Evolutionary conservation across 306 rosid species (phyloP).

Genomic region (Amphicarpaea edgeworthii): DNA sequence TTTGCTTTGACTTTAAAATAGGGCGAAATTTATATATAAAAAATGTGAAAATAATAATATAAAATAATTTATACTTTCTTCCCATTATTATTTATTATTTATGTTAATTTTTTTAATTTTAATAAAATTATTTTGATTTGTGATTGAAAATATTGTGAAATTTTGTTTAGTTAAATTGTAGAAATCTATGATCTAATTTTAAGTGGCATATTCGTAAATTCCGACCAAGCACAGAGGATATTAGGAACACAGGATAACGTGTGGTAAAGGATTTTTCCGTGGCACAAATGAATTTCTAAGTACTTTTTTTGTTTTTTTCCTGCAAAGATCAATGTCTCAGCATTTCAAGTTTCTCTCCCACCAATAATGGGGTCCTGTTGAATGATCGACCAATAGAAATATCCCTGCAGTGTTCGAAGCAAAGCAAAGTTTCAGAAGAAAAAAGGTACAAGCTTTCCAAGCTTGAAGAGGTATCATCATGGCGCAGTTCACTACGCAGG

Average conservation of each 20-base stretch:
- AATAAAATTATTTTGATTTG: no score
- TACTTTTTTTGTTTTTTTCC: conserved; percentile 26
- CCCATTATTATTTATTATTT: no score
- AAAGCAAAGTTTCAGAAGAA: conserved; percentile 19
- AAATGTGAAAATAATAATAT: no score
- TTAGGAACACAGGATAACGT: conserved; percentile 37
- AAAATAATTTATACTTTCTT: no score
- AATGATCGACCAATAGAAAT: conserved; percentile 41
- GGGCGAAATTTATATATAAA: not conserved
- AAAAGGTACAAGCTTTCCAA: conserved; percentile 41
- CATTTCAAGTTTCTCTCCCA: conserved; percentile 35
- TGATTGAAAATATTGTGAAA: not conserved
- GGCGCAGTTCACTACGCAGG: conserved; percentile 78
- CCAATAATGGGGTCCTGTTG: conserved; percentile 36
- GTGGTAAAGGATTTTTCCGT: conserved; percentile 66
- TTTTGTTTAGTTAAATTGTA: not conserved
- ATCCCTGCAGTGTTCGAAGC: conserved; percentile 13
- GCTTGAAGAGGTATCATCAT: conserved; percentile 36
- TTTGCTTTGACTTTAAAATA: no score
- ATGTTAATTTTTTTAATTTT: no score
- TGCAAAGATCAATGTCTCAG: conserved; percentile 34
- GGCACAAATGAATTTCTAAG: conserved; percentile 31
- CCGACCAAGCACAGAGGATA: conserved; percentile 6
- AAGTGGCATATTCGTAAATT: conserved; percentile 43
- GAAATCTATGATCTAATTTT: not conserved